phyloP scores from a whole-genome alignment of 345 rosid genomes.

The Brassica carinata region DNA sequence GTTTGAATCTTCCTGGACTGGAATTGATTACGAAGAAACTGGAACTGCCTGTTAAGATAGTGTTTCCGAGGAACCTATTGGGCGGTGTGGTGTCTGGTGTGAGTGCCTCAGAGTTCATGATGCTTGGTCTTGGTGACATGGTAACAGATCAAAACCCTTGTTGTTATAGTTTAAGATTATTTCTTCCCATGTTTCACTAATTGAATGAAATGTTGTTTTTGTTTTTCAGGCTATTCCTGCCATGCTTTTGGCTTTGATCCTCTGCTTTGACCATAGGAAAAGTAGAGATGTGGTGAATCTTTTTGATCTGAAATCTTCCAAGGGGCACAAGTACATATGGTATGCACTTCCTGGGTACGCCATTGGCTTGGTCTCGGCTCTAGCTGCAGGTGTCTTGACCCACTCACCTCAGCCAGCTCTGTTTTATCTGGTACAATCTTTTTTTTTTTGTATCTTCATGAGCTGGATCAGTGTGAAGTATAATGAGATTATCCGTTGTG shows the following conservation, averaged over 20 bases:
- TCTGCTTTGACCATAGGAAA: constrained; percentile 87
- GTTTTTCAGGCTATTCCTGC: constrained; percentile 84
- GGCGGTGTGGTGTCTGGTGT: constrained; percentile 47
- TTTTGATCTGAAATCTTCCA: constrained; percentile 61
- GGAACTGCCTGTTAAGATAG: constrained; percentile 92
- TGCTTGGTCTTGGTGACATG: constrained; percentile 99
- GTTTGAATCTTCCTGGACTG: constrained; percentile 94
- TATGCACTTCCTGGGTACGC: constrained; percentile 86
- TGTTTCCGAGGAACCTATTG: constrained; percentile 80
- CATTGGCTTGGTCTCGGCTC: constrained; percentile 70
- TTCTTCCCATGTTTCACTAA: background rate
- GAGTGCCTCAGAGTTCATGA: constrained; percentile 77
- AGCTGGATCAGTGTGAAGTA: background rate
- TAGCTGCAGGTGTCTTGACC: constrained; percentile 84
- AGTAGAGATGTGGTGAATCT: constrained; percentile 74
- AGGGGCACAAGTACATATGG: constrained; percentile 82
- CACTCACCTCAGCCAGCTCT: constrained; percentile 93
- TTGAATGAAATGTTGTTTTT: background rate
- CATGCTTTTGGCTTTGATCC: constrained; percentile 86
- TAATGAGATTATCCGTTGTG: background rate
- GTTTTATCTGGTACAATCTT: constrained; percentile 71
- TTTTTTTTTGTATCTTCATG: background rate
- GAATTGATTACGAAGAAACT: constrained; percentile 91
- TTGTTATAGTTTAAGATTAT: background rate
- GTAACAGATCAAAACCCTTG: constrained; percentile 46